Evolutionary conservation across 148 eudicot genomes (phyloP), one percentile per base, ranked within the genome.

Genomic region (Amaranthus palmeri): DNA sequence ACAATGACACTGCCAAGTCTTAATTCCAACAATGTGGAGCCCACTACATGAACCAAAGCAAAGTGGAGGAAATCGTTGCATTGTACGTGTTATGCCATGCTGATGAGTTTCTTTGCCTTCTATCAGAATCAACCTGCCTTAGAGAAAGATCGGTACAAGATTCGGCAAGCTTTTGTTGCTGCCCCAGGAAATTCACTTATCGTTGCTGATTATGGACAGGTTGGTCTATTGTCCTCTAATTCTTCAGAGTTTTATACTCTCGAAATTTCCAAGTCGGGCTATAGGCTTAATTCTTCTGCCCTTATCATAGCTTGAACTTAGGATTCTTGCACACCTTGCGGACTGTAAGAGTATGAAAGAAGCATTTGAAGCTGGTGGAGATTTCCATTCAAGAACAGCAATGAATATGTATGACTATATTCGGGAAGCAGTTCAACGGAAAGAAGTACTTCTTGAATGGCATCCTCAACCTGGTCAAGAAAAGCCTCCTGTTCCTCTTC

Each of bases 181-280:
- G 75, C 90, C 67, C 93, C 92, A 12, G 98, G 97, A 59, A 95
- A 95, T 75, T 88, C 97, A 3, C 86, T 95, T 58, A 82, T 95
- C 67, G 99, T 95, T 81, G 99, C 99, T 82, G 99, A 95, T 85
- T 95, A 95, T 79, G 99, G 99, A 72, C 99, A 95, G 96, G 99
- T 89, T 58, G 67, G 67, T 44, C 40, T 67, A 71, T 60, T 57
- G 15, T 69, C 17, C 65, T 10, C 15, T 40, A 15, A 25, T 66
- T 74, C 2, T 18, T 61, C 12, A 8, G n/a, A 12, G 25, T 59
- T n/a, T 11, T 71, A 4, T 74, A 18, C 43, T 65, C 17, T 18
- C 63, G 14, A 60, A n/a, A 68, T 65, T 57, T 64, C 25, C 44
- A 4, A 56, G 25, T 60, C 36, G n/a, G 55, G 18, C 56, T 25